Conservation (phyloP, 139 green algal species). For the Asterochloris erici region DNA sequence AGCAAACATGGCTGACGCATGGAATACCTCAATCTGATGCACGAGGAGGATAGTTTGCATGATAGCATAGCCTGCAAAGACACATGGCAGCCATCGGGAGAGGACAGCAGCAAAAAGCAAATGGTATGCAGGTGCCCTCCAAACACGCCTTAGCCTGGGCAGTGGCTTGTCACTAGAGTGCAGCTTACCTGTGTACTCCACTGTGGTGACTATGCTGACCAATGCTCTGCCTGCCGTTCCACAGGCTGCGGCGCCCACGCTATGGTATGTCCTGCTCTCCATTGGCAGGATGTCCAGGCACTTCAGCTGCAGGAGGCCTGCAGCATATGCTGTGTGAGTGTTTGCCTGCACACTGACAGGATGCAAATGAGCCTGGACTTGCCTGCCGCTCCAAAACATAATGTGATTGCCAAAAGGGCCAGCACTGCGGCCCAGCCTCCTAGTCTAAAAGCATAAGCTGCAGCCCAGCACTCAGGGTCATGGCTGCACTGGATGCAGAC, state of each 20-base stretch:
- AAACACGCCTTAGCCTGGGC: too few relatives aligned
- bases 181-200: background rate
- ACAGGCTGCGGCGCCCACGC: slow-evolving; percentile 6
- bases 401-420: background rate
- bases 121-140: too few relatives aligned
- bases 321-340: background rate
- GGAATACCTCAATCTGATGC: slow-evolving; percentile 13
- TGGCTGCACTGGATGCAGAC: too few relatives aligned
- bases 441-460: slow-evolving; percentile 5
- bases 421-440: slow-evolving; percentile 10
- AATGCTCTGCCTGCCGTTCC: background rate
- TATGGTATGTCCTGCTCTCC: slow-evolving; percentile 2
- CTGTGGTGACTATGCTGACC: background rate
- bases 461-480: too few relatives aligned
- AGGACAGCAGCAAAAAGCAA: too few relatives aligned
- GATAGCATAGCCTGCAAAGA: slow-evolving; percentile 4
- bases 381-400: slow-evolving; percentile 4
- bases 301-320: slow-evolving; percentile 13
- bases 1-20: background rate
- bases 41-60: slow-evolving; percentile 8
- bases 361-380: background rate
- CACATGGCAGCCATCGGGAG: too few relatives aligned
- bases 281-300: slow-evolving; percentile 11
- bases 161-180: too few relatives aligned
- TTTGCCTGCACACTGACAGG: background rate